Evolutionary conservation across 495 filamentous ascomycete genomes (phyloP), one percentile per base, ranked within the genome.

Genomic region (Talaromyces proteolyticus): DNA sequence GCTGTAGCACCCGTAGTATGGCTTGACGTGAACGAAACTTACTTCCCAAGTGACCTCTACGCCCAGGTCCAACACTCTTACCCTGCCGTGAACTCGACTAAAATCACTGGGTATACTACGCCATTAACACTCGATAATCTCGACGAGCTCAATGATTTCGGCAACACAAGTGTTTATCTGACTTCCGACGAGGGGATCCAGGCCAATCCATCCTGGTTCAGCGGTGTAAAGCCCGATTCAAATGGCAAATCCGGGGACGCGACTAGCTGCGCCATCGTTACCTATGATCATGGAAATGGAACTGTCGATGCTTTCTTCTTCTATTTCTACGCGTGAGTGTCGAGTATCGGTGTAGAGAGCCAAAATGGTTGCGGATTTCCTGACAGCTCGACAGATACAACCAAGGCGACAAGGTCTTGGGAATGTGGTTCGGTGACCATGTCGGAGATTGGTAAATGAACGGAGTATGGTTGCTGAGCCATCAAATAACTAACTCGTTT

Each of bases 261-360:
- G 3, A 68, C 69, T 11, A 72, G 68, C 17, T 71, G 67, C 38
- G 67, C 66, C 0, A 69, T 87, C 40, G 73, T 87, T 21, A 70
- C 81, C 16, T 69, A 70, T 47, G 78, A 86, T 53, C 73, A 79
- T 52, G 78, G 75, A 0, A 57, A 64, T 38, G 77, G 73, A 2
- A 62, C 63, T 3, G 62, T 85, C 0, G 84, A 87, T 70, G 83
- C 74, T 0, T 87, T 84, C 49, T 87, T 86, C 56, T 78, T 86
- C 53, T 86, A 86, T 53, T 86, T 86, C 55, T 87, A 82, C 52
- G 72, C 81, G 53, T 85, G 40, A 60, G 71, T 64, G 14, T 26
- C 25, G 12, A 1, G 14, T 38, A 19, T 2, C 6, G 20, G 12
- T 12, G 4, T 8, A 18, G 23, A 10, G 11, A 29, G 22, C 18